Percentiles rank a stretch among this genome's conserved stretches.
These are phyloP conservation scores for Pythium myriotylum DNA, from an alignment of 352 stramenopile genomes.

Conservation along the genomic window DNA sequence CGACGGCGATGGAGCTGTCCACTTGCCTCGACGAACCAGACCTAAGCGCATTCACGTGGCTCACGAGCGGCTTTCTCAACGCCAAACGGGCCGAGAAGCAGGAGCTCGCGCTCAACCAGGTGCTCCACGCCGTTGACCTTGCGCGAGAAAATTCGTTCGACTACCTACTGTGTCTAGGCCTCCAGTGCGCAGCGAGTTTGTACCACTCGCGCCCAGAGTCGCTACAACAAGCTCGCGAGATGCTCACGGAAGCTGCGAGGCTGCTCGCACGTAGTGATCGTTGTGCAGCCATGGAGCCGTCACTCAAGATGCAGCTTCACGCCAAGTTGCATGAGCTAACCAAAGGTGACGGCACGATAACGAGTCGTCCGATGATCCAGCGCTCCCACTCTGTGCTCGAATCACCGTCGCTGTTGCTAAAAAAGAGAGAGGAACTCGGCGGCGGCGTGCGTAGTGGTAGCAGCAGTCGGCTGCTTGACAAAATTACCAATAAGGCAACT, in stretches of 20 bases:
- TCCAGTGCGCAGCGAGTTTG: slow-evolving; percentile 35
- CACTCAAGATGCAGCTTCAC: slow-evolving; percentile 49
- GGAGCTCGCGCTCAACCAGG: slow-evolving; percentile 32
- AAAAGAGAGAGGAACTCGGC: neutral
- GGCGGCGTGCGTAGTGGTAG: slow-evolving; percentile 2
- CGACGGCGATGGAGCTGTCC: slow-evolving; percentile 43
- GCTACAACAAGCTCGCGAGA: neutral
- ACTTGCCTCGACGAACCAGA: slow-evolving; percentile 48
- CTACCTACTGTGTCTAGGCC: slow-evolving; percentile 34
- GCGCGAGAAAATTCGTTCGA: slow-evolving; percentile 40
- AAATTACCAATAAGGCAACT: neutral
- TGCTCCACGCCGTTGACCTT: slow-evolving; percentile 37
- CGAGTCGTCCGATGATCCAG: slow-evolving; percentile 3
- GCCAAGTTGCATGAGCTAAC: slow-evolving; percentile 36
- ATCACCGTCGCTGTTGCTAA: neutral
- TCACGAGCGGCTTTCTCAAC: slow-evolving; percentile 52
- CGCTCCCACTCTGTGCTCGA: slow-evolving; percentile 15
- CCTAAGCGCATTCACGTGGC: slow-evolving; percentile 45
- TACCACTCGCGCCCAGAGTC: neutral
- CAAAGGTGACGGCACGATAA: neutral
- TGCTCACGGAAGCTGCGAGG: slow-evolving; percentile 38
- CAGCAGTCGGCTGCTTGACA: slow-evolving; percentile 31
- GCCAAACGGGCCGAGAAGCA: slow-evolving; percentile 25
- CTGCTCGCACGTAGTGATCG: slow-evolving; percentile 28
- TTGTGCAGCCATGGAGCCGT: slow-evolving; percentile 28